Evolutionary conservation across 257 asterid species (phyloP), one percentile per base, ranked within the genome.

Genomic region (Echium plantagineum): DNA sequence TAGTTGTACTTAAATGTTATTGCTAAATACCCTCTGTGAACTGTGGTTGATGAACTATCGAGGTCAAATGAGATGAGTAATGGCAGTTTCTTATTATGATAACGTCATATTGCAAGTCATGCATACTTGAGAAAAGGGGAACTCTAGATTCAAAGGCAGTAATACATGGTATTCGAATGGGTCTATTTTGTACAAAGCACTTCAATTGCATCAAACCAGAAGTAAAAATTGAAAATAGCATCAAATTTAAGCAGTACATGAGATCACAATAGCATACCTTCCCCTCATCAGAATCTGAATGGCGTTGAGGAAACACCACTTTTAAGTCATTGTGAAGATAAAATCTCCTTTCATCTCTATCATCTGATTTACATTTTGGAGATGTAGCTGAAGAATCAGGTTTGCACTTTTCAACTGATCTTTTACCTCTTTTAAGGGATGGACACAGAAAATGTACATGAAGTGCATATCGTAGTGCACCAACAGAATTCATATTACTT

Each of bases 231-330:
- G 22, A 32, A 18, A 59, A 59, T 0, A 28, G 26, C 62, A 63
- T 8, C 28, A 58, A 53, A 31, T 75, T 10, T 35, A 58, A 56
- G 21, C 31, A 30, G 55, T 24, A 35, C 8, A 35, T 8, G 46
- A 35, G 46, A 46, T 49, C 42, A 13, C 21, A 32, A 58, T 19
- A 4, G 52, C 68, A 24, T 67, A 85, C 94, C 94, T 83, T 85
- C 57, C 94, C 94, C 77, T 85, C 94, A 6, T 85, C 94, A 30
- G 84, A 74, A 69, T 85, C 89, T 21, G 87, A 78, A 68, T 85
- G 94, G 5, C 94, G 88, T 58, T 85, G 94, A 60, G 94, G 94
- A 69, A 85, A 85, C 57, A 85, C 94, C 52, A 78, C 88, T 66
- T 67, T 83, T 72, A 85, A 59, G 71, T 85, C 94, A 66, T 81